Conservation (phyloP, 805 yeast genomes). For the Myxozyma monticola region DNA sequence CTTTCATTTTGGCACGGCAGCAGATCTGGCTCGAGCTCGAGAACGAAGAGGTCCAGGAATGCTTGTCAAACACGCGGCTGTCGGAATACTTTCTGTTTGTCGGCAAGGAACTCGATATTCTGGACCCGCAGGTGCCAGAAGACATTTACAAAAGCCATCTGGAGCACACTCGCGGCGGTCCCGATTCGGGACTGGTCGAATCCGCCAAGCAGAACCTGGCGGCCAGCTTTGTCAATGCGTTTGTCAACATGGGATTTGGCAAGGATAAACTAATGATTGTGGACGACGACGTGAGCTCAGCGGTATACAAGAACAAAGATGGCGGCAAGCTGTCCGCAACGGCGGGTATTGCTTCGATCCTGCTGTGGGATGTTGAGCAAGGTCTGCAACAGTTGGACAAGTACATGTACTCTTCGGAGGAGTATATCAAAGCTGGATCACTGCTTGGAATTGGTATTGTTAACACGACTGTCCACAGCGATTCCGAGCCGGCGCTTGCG, state of each 20-base stretch:
- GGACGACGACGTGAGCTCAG: slow-evolving; percentile 68
- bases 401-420: slow-evolving; percentile 80
- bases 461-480: slow-evolving; percentile 92
- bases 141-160: slow-evolving; percentile 90
- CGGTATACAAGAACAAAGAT: slow-evolving; percentile 92
- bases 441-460: slow-evolving; percentile 91
- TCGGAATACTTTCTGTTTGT: slow-evolving; percentile 79
- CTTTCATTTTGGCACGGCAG: slow-evolving; percentile 83
- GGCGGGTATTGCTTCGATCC: slow-evolving; percentile 85
- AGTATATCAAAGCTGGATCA: slow-evolving; percentile 93
- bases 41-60: slow-evolving; percentile 67
- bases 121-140: slow-evolving; percentile 90
- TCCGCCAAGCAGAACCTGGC: slow-evolving; percentile 95
- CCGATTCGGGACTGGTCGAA: slow-evolving; percentile 58
- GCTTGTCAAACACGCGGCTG: slow-evolving; percentile 75
- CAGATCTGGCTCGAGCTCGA: slow-evolving; percentile 68
- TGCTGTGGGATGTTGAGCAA: slow-evolving; percentile 86
- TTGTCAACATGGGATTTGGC: slow-evolving; percentile 88
- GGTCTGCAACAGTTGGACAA: slow-evolving; percentile 90
- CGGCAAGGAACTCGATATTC: slow-evolving; percentile 80
- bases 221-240: slow-evolving; percentile 88
- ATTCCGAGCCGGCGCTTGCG: slow-evolving; percentile 83
- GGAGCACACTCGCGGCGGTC: slow-evolving; percentile 63
- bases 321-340: slow-evolving; percentile 89
- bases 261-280: slow-evolving; percentile 71